Evolutionary conservation across 2,329 filamentous ascomycete genomes (phyloP).

Genomic region (Ampelomyces quisqualis): DNA sequence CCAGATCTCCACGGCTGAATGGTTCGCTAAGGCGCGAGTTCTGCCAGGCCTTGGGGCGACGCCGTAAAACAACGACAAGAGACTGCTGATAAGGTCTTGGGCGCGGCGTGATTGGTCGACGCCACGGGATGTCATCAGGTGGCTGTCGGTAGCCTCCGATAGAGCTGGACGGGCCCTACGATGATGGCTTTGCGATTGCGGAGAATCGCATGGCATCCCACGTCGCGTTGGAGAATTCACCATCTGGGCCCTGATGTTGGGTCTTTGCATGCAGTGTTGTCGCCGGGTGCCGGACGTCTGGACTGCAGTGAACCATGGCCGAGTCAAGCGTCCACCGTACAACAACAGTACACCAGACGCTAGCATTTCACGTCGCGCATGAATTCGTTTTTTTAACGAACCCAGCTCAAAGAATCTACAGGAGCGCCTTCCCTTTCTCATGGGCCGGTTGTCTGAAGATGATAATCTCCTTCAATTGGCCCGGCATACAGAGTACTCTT

Average conservation of each 20-base stretch:
- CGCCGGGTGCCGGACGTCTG: constrained; percentile 30
- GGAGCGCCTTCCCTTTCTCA: too few species aligned
- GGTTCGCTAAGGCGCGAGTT: constrained; percentile 14
- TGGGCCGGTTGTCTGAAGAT: too few species aligned
- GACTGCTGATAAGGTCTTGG: constrained; percentile 5
- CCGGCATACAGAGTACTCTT: too few species aligned
- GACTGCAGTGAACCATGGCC: too few species aligned
- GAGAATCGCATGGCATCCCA: constrained; percentile 21
- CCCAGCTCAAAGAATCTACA: too few species aligned
- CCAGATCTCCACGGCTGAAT: constrained; percentile 28
- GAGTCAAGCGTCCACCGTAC: too few species aligned
- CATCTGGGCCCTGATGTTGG: constrained; percentile 7
- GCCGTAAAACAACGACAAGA: constrained; percentile 27
- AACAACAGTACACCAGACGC: too few species aligned
- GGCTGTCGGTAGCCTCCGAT: constrained; percentile 35
- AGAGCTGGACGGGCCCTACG: constrained; percentile 14
- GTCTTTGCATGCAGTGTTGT: constrained; percentile 12
- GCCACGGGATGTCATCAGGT: constrained; percentile 16
- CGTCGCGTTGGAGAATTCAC: constrained; percentile 7
- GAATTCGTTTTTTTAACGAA: too few species aligned
- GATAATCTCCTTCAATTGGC: too few species aligned
- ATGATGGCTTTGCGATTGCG: constrained; percentile 5
- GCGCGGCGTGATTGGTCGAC: constrained; percentile 27
- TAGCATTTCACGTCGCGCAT: too few species aligned
- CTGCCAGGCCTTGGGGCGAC: constrained; percentile 19